These are phyloP conservation scores for Naganishia sp. DNA, from an alignment of 1,284 basidiomycete species.

Conservation along the genomic window DNA sequence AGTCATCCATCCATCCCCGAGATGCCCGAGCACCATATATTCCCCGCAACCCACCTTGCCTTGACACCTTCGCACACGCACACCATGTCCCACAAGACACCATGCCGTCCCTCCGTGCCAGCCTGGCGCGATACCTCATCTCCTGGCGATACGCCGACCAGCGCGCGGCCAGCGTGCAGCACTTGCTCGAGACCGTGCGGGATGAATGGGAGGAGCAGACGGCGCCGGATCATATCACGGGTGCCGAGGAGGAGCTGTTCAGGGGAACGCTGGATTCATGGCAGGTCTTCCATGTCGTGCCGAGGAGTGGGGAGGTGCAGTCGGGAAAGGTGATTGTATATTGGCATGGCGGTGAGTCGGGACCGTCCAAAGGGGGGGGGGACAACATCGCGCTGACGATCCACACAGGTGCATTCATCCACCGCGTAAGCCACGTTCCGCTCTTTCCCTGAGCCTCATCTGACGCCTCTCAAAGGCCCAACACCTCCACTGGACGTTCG, in stretches of 20 bases:
- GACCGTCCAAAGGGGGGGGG: too few species aligned
- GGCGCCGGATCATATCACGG: background rate
- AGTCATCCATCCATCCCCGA: background rate
- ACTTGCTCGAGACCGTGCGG: background rate
- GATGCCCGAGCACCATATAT: background rate
- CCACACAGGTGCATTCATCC: too few species aligned
- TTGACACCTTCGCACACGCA: background rate
- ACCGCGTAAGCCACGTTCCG: background rate
- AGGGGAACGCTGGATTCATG: background rate
- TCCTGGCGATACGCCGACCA: constrained; percentile 6
- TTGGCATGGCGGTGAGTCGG: constrained; percentile 27
- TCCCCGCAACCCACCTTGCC: too few species aligned
- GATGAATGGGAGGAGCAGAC: background rate
- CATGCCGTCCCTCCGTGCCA: too few species aligned
- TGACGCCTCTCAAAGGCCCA: background rate
- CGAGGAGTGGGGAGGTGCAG: background rate
- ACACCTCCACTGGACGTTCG: constrained; percentile 20
- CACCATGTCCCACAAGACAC: too few species aligned
- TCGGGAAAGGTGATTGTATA: constrained; percentile 23
- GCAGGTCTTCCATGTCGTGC: constrained; percentile 20
- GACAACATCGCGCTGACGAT: too few species aligned
- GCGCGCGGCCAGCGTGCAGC: background rate
- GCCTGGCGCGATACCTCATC: background rate
- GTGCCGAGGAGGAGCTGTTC: constrained; percentile 1
- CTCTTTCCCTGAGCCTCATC: background rate